Evolutionary conservation across 441 rosid species (phyloP).

Genomic region (Euphorbia neoarborescens): DNA sequence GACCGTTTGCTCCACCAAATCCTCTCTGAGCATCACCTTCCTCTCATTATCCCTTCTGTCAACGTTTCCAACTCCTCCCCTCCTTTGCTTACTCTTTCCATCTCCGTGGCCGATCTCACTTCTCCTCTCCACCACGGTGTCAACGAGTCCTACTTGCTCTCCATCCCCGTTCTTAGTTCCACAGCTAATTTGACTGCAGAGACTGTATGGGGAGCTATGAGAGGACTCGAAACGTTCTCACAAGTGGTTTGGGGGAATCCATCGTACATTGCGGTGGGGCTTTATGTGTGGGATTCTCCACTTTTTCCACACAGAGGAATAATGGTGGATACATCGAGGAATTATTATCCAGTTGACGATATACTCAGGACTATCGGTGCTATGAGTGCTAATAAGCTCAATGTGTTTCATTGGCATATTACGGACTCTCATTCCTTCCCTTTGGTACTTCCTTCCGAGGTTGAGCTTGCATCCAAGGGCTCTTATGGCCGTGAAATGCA

Average conservation of each 20-base stretch:
- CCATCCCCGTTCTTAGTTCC: slow-evolving; percentile 30
- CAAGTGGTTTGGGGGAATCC: slow-evolving; percentile 65
- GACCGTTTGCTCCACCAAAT: slow-evolving; percentile 36
- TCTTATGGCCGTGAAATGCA: slow-evolving; percentile 59
- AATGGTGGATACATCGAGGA: slow-evolving; percentile 71
- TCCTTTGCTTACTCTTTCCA: slow-evolving; percentile 31
- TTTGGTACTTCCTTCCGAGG: slow-evolving; percentile 61
- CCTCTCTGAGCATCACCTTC: slow-evolving; percentile 45
- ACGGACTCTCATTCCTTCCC: slow-evolving; percentile 88
- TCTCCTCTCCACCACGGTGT: slow-evolving; percentile 58
- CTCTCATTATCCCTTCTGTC: slow-evolving; percentile 33
- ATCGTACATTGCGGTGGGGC: slow-evolving; percentile 34
- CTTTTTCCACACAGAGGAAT: slow-evolving; percentile 62
- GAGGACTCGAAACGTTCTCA: slow-evolving; percentile 80
- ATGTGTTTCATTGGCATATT: slow-evolving; percentile 86
- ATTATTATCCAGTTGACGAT: slow-evolving; percentile 59
- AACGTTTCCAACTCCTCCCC: slow-evolving; percentile 31
- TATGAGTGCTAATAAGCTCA: slow-evolving; percentile 72
- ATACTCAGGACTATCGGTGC: slow-evolving; percentile 56
- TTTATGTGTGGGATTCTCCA: slow-evolving; percentile 44
- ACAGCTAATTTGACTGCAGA: slow-evolving; percentile 39
- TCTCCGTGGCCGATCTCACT: slow-evolving; percentile 37
- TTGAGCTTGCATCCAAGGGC: slow-evolving; percentile 62
- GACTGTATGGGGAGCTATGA: slow-evolving; percentile 80
- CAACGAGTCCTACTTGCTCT: slow-evolving; percentile 56